A percentile compares a stretch with the other conserved stretches of the same genome.
Evolutionary conservation across 2,329 filamentous ascomycete species (phyloP).

Genomic region (Bipolaris zeicola): DNA sequence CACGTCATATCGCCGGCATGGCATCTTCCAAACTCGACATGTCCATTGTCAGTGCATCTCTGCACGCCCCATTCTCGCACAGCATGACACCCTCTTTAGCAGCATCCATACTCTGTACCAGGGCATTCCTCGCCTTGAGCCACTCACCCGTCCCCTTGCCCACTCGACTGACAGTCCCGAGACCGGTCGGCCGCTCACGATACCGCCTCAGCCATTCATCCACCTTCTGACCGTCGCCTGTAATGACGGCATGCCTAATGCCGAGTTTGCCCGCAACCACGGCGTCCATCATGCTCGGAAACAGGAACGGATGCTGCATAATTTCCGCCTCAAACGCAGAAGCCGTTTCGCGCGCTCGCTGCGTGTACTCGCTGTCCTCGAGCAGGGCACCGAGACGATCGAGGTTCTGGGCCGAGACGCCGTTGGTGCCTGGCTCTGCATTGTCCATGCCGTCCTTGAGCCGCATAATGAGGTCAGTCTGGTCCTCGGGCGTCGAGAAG

Average conservation of each 20-base stretch:
- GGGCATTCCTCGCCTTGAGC: slow-evolving; percentile 57
- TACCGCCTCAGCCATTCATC: slow-evolving; percentile 51
- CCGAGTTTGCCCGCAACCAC: slow-evolving; percentile 79
- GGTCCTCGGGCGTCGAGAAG: slow-evolving; percentile 69
- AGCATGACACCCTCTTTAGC: slow-evolving; percentile 45
- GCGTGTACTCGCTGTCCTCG: slow-evolving; percentile 66
- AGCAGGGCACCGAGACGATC: slow-evolving; percentile 76
- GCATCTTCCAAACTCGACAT: slow-evolving; percentile 38
- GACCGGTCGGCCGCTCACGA: slow-evolving; percentile 46
- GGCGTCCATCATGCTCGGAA: slow-evolving; percentile 76
- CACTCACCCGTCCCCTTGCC: slow-evolving; percentile 48
- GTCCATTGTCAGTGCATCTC: slow-evolving; percentile 48
- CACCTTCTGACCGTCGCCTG: slow-evolving; percentile 53
- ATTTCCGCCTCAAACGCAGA: slow-evolving; percentile 90
- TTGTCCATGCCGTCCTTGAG: slow-evolving; percentile 97
- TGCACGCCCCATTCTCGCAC: slow-evolving; percentile 51
- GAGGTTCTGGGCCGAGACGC: slow-evolving; percentile 84
- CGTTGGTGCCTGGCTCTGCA: slow-evolving; percentile 87
- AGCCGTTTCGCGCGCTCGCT: slow-evolving; percentile 73
- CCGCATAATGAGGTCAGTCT: slow-evolving; percentile 76
- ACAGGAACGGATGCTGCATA: slow-evolving; percentile 90
- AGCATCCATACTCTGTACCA: slow-evolving; percentile 53
- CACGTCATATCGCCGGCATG: slow-evolving; percentile 11
- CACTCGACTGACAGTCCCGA: slow-evolving; percentile 46
- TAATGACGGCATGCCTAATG: slow-evolving; percentile 63